These are phyloP conservation scores for Chalaropsis ovoidea DNA, from an alignment of 2,329 filamentous ascomycete species.

Conservation along the genomic window DNA sequence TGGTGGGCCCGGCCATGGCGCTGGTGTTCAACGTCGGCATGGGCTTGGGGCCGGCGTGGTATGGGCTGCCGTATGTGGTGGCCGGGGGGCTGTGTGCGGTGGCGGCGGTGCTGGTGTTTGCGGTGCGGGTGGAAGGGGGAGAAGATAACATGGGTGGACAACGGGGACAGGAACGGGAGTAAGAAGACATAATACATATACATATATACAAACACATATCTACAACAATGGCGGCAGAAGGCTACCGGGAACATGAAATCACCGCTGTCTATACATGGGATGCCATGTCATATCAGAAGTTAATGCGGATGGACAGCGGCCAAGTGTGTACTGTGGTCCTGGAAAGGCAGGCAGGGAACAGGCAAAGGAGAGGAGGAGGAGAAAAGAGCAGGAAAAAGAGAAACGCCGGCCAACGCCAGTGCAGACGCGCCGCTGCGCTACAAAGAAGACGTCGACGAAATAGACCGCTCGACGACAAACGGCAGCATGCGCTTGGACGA, in stretches of 20 bases:
- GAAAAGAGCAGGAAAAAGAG: neutral
- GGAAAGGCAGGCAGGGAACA: no score
- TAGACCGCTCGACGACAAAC: constrained; percentile 11
- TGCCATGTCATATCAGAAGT: neutral
- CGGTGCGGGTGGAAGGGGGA: neutral
- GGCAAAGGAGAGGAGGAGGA: neutral
- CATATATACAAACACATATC: no score
- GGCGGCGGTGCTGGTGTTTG: neutral
- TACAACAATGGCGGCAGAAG: no score
- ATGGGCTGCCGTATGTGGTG: constrained; percentile 15
- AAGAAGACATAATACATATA: no score
- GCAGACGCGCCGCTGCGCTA: neutral
- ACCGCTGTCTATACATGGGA: no score
- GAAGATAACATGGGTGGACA: neutral
- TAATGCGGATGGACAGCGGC: neutral
- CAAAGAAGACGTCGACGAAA: neutral
- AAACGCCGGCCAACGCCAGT: neutral
- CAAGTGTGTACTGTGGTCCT: neutral
- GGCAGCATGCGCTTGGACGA: constrained; percentile 12
- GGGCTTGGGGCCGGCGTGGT: constrained; percentile 5
- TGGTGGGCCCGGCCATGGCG: constrained; percentile 3
- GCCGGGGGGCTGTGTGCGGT: constrained; percentile 5
- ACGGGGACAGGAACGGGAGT: no score
- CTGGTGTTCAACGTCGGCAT: constrained; percentile 2
- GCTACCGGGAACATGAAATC: no score